phyloP scores from a whole-genome alignment of 805 yeast genomes.

The Metschnikowia continentalis region DNA sequence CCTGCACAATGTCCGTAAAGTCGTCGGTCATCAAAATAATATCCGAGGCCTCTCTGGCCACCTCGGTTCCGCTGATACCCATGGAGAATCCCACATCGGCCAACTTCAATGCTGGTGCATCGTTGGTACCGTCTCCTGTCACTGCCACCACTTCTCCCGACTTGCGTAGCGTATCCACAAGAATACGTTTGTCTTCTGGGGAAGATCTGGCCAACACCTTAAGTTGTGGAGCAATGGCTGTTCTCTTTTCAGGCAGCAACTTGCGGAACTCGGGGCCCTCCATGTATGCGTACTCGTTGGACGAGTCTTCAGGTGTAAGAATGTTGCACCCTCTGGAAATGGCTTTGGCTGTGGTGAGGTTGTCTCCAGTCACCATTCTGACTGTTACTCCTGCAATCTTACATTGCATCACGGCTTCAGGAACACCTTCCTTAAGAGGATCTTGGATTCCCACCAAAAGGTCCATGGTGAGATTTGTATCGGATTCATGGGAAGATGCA shows the following conservation, averaged over 20 bases:
- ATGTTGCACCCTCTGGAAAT: slow-evolving; percentile 87
- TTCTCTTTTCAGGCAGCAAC: slow-evolving; percentile 53
- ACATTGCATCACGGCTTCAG: slow-evolving; percentile 84
- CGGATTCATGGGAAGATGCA: slow-evolving; percentile 23
- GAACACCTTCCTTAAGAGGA: slow-evolving; percentile 87
- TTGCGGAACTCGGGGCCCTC: slow-evolving; percentile 90
- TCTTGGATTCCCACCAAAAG: slow-evolving; percentile 91
- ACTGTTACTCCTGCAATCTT: slow-evolving; percentile 89
- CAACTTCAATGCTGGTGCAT: slow-evolving; percentile 93
- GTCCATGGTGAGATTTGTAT: slow-evolving; percentile 28
- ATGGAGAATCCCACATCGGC: slow-evolving; percentile 98
- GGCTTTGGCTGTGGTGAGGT: slow-evolving; percentile 84
- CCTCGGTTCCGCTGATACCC: slow-evolving; percentile 99
- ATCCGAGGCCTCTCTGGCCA: slow-evolving; percentile 96
- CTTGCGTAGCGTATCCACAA: slow-evolving; percentile 74
- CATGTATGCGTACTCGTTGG: slow-evolving; percentile 63
- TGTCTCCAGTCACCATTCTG: slow-evolving; percentile 98
- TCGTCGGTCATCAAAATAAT: slow-evolving; percentile 92
- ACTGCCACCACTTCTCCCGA: slow-evolving; percentile 96
- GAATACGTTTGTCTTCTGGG: slow-evolving; percentile 88
- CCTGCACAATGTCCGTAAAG: slow-evolving; percentile 90
- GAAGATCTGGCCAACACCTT: slow-evolving; percentile 90
- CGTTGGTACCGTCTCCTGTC: slow-evolving; percentile 99
- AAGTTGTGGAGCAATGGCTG: slow-evolving; percentile 61
- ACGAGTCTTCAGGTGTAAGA: slow-evolving; percentile 45